A percentile compares a stretch with the other conserved stretches of the same genome.
phyloP scores from a whole-genome alignment of 2,329 filamentous ascomycete genomes.

The Drechslera avenae region DNA sequence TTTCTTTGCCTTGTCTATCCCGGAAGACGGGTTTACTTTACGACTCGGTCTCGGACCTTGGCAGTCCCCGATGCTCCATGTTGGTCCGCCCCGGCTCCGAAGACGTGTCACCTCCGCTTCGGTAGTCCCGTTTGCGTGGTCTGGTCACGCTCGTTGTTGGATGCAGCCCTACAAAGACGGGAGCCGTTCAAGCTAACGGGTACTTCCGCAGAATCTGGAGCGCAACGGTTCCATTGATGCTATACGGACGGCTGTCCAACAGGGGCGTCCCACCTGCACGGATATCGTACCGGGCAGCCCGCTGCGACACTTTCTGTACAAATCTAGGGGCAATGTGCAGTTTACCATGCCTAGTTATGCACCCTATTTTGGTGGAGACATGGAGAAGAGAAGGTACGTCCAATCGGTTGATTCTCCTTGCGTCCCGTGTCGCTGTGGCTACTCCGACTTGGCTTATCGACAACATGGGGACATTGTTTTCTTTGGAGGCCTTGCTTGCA shows the following conservation, averaged over 20 bases:
- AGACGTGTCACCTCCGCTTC: no score
- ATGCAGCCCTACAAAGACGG: no score
- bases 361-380: constrained; percentile 66
- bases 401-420: constrained; percentile 2
- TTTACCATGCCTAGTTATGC: constrained; percentile 87
- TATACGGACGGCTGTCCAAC: constrained; percentile 72
- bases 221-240: constrained; percentile 75
- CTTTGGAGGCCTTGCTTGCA: neutral
- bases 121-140: no score
- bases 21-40: neutral
- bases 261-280: constrained; percentile 71
- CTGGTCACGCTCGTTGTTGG: no score
- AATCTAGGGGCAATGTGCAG: constrained; percentile 91
- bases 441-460: neutral
- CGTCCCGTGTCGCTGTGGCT: constrained; percentile 7
- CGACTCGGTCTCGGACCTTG: constrained; percentile 7
- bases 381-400: constrained; percentile 66
- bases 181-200: constrained; percentile 9
- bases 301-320: constrained; percentile 92
- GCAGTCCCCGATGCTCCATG: constrained; percentile 3
- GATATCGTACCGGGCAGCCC: constrained; percentile 81
- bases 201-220: constrained; percentile 54
- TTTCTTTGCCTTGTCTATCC: neutral
- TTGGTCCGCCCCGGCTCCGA: no score
- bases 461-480: no score